Conservation (phyloP, 2,329 filamentous ascomycete species). For the Aspergillus neoniger region DNA sequence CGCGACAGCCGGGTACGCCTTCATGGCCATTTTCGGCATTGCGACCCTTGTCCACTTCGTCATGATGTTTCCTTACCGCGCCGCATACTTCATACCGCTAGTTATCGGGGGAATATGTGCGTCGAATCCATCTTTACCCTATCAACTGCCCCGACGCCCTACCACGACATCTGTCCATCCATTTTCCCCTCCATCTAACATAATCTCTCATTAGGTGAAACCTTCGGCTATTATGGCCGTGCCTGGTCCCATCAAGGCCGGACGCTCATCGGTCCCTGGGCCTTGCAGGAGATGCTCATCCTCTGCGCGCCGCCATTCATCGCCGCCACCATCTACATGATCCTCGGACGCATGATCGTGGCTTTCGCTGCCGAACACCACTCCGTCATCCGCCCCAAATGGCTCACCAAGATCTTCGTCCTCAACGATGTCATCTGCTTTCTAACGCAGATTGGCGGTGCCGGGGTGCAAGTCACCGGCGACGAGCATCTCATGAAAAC, state of each 20-base stretch:
- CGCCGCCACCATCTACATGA: constrained; percentile 42
- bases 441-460: constrained; percentile 36
- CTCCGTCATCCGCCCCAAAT: constrained; percentile 36
- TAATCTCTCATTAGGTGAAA: constrained; percentile 29
- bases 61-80: constrained; percentile 33
- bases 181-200: neutral
- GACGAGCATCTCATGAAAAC: constrained; percentile 23
- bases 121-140: constrained; percentile 7
- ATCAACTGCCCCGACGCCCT: neutral
- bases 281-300: constrained; percentile 42
- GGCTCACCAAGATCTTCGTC: constrained; percentile 44
- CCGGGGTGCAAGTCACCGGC: constrained; percentile 32
- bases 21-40: constrained; percentile 38
- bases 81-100: constrained; percentile 42
- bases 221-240: constrained; percentile 41
- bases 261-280: constrained; percentile 32
- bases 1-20: constrained; percentile 36
- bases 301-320: constrained; percentile 46
- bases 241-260: constrained; percentile 35
- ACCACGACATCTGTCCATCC: neutral
- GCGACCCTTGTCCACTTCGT: constrained; percentile 33
- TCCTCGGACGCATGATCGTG: constrained; percentile 42
- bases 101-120: constrained; percentile 41
- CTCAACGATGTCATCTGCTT: constrained; percentile 40
- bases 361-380: constrained; percentile 35